Percentiles rank a stretch among this genome's conserved stretches.
phyloP scores from a whole-genome alignment of 208 protist species.

The Kentomonas sorsogonicus region DNA sequence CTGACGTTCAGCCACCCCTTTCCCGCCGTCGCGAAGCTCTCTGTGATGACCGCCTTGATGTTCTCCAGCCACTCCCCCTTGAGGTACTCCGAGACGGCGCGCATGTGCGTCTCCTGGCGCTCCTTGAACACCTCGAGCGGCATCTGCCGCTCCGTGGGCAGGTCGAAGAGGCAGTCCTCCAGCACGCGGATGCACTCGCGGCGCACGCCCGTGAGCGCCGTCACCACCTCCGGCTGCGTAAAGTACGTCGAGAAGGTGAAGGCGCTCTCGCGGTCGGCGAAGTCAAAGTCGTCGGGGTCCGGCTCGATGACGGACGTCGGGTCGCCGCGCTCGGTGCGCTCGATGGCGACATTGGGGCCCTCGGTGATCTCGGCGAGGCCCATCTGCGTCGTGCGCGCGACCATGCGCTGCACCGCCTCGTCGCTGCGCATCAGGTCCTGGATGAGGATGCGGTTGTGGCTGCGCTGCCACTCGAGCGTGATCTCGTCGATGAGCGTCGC shows the following conservation, averaged over 20 bases:
- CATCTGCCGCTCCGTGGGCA: conserved; percentile 89
- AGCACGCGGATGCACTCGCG: conserved; percentile 88
- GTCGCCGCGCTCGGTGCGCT: conserved; percentile 56
- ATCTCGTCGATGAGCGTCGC: conserved; percentile 82
- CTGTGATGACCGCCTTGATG: conserved; percentile 84
- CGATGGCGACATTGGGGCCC: conserved; percentile 72
- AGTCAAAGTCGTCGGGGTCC: conserved; percentile 52
- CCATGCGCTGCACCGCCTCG: conserved; percentile 70
- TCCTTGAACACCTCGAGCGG: conserved; percentile 78
- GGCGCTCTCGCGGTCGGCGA: conserved; percentile 62
- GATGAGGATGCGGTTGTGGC: conserved; percentile 89
- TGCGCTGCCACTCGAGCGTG: conserved; percentile 83
- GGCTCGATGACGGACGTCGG: conserved; percentile 58
- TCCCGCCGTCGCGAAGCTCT: conserved; percentile 88
- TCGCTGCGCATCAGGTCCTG: conserved; percentile 81
- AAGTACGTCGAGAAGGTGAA: conserved; percentile 94
- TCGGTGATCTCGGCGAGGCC: conserved; percentile 75
- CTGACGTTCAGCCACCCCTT: conserved; percentile 98
- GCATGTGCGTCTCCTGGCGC: conserved; percentile 79
- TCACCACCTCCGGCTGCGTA: conserved; percentile 90
- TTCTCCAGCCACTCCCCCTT: conserved; percentile 88
- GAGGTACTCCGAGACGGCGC: conserved; percentile 63
- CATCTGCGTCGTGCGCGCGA: conserved; percentile 75
- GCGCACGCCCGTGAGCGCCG: conserved; percentile 81
- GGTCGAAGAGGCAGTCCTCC: conserved; percentile 82